phyloP scores from a whole-genome alignment of 306 rosid species.

The Corylus americana region DNA sequence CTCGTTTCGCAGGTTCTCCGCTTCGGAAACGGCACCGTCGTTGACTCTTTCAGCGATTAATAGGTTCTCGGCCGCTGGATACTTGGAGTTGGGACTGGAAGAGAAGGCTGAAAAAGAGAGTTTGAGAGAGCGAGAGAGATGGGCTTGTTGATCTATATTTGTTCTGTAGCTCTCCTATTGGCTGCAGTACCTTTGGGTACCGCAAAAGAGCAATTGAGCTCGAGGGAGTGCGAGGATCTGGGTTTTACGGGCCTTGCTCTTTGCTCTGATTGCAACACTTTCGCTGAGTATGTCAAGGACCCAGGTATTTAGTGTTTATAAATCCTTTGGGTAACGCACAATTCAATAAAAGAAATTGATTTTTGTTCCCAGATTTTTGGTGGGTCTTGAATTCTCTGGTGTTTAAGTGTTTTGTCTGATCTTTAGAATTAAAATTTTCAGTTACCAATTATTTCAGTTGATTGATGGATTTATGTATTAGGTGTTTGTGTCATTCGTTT shows the following conservation, averaged over 20 bases:
- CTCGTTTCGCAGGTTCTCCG: no score
- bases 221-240: conserved; percentile 87
- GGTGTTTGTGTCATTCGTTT: not conserved
- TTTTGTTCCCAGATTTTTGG: not conserved
- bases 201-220: conserved; percentile 58
- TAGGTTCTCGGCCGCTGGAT: no score
- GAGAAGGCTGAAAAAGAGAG: not conserved
- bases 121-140: conserved; percentile 8
- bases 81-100: no score
- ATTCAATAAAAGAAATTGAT: no score
- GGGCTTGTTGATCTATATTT: conserved; percentile 33
- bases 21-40: no score
- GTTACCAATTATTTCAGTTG: not conserved
- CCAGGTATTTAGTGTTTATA: conserved; percentile 43
- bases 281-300: conserved; percentile 91
- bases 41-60: no score
- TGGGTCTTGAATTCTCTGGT: not conserved
- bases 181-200: conserved; percentile 13
- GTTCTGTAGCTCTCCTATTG: conserved; percentile 12
- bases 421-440: not conserved
- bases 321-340: no score
- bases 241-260: conserved; percentile 87
- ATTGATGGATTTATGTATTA: not conserved
- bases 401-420: not conserved
- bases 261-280: conserved; percentile 84